These are phyloP conservation scores for Hamamelis virginiana DNA, from an alignment of 164 flowering plant species.

Conservation along the genomic window DNA sequence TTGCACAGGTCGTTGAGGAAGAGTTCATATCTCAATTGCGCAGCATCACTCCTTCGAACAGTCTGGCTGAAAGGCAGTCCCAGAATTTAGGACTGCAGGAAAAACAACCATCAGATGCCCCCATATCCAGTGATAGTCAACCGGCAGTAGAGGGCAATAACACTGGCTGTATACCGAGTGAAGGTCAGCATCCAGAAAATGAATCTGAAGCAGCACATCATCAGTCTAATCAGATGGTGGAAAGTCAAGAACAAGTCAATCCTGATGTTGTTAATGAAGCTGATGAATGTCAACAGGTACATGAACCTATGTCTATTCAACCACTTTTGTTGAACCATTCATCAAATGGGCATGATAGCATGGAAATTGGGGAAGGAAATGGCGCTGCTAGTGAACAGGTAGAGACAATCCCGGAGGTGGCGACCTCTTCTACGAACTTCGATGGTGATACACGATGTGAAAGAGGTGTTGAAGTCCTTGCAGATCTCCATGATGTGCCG, in stretches of 20 bases:
- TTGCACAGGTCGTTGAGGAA: constrained; percentile 89
- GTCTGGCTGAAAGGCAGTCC: constrained; percentile 37
- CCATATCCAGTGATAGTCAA: constrained; percentile 30
- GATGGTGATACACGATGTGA: constrained; percentile 26
- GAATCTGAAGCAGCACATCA: constrained; percentile 23
- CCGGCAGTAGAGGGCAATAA: constrained; percentile 30
- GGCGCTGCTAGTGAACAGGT: constrained; percentile 26
- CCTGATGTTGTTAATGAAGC: constrained; percentile 30
- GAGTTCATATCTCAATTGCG: constrained; percentile 66
- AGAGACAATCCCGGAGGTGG: constrained; percentile 30
- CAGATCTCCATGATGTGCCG: constrained; percentile 25
- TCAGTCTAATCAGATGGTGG: constrained; percentile 30
- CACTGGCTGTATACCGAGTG: constrained; percentile 34
- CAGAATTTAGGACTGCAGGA: constrained; percentile 44
- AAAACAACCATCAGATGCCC: constrained; percentile 33
- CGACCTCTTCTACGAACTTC: constrained; percentile 21
- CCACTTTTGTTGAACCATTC: constrained; percentile 25
- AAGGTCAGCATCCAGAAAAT: constrained; percentile 32
- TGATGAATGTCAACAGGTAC: constrained; percentile 23
- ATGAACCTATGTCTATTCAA: constrained; percentile 35
- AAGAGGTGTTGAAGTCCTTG: constrained; percentile 19
- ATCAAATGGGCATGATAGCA: constrained; percentile 38
- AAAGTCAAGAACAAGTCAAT: constrained; percentile 30
- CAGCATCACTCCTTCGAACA: constrained; percentile 35
- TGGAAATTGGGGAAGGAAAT: constrained; percentile 59